phyloP scores from a whole-genome alignment of 2,329 filamentous ascomycete species.

The Fusarium mexicanum region DNA sequence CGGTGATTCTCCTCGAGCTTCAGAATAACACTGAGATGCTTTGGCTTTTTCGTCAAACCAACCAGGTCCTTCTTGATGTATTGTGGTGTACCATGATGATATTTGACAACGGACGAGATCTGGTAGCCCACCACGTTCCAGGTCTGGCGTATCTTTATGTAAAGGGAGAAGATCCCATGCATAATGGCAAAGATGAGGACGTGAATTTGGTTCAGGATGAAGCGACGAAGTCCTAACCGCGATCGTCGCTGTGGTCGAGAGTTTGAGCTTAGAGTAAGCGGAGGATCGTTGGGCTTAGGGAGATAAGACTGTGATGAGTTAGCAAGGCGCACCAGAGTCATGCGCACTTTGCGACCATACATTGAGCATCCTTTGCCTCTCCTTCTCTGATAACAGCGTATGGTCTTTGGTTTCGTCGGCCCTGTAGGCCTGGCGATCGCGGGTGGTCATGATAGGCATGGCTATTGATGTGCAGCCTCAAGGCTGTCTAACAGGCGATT shows the following conservation, averaged over 20 bases:
- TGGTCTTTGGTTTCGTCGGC: constrained; percentile 51
- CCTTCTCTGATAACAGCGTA: constrained; percentile 48
- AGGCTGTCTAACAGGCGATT: constrained; percentile 38
- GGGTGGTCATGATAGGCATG: constrained; percentile 49
- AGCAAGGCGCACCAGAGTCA: neutral
- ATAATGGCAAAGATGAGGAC: constrained; percentile 73
- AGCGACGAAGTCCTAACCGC: constrained; percentile 67
- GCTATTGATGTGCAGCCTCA: constrained; percentile 41
- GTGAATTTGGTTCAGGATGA: constrained; percentile 71
- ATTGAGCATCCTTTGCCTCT: constrained; percentile 50
- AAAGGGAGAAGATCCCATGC: constrained; percentile 87
- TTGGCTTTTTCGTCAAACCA: constrained; percentile 76
- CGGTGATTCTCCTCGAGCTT: constrained; percentile 75
- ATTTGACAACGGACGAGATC: constrained; percentile 83
- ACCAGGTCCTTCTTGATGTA: constrained; percentile 89
- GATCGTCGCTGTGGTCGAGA: constrained; percentile 47
- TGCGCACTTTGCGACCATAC: constrained; percentile 38
- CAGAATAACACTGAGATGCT: constrained; percentile 88
- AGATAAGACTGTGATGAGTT: constrained; percentile 46
- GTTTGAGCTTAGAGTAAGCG: constrained; percentile 28
- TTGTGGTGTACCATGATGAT: constrained; percentile 95
- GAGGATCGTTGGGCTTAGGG: constrained; percentile 48
- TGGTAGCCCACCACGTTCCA: constrained; percentile 83
- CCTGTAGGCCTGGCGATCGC: constrained; percentile 53
- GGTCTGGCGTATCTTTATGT: constrained; percentile 81